Conservation (phyloP, 345 rosid genomes). For the Gossypium arboreum region DNA sequence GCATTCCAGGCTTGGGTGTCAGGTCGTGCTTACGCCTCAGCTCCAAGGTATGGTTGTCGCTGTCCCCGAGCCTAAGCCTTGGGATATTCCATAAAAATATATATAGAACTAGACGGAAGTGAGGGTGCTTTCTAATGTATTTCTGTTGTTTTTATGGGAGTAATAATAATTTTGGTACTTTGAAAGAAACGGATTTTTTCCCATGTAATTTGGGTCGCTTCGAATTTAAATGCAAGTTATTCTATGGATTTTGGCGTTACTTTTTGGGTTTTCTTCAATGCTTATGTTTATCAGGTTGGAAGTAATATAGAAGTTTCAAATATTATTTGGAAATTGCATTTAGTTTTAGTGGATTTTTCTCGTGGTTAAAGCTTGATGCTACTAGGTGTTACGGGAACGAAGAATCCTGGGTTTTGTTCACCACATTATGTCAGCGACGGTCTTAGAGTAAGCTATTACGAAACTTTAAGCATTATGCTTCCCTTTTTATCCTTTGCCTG, state of each 20-base stretch:
- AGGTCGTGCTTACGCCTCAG: constrained; percentile 66
- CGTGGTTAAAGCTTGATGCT: not conserved
- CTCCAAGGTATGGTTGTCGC: constrained; percentile 99
- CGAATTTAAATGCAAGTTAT: constrained; percentile 3
- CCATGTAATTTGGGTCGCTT: not conserved
- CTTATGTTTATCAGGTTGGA: not conserved
- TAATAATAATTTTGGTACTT: constrained; percentile 8
- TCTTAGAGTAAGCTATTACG: not conserved
- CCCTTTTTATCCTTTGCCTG: not conserved
- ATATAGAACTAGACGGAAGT: not conserved
- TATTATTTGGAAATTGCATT: not conserved
- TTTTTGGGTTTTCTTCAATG: not conserved
- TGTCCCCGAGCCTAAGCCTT: constrained; percentile 93
- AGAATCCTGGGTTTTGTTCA: not conserved
- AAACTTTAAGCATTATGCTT: not conserved
- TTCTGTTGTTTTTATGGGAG: constrained; percentile 13
- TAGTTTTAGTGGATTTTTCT: not conserved
- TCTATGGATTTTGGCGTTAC: constrained; percentile 8
- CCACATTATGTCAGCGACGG: not conserved
- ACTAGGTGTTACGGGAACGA: not conserved
- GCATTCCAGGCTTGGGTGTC: constrained; percentile 89
- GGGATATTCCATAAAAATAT: constrained; percentile 78
- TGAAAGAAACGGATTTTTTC: not conserved
- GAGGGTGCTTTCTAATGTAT: constrained; percentile 3
- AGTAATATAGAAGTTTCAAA: not conserved